Conservation (phyloP, 2,329 filamentous ascomycete species). For the Parastagonospora avenae region DNA sequence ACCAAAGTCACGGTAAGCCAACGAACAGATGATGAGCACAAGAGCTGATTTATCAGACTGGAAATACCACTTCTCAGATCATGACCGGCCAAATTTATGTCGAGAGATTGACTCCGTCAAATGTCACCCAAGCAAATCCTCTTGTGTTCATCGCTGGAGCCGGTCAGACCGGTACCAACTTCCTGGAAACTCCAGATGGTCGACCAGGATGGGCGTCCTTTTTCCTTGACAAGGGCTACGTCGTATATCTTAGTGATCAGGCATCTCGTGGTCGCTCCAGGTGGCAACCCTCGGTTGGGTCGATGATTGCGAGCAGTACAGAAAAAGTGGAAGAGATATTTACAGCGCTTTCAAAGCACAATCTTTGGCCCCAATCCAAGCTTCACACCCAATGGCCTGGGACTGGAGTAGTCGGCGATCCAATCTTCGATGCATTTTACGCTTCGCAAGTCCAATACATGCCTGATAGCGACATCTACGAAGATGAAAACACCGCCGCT, state of each 20-base stretch:
- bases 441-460: constrained; percentile 50
- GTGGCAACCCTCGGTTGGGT: constrained; percentile 45
- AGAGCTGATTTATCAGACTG: constrained; percentile 1
- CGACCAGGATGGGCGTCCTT: constrained; percentile 55
- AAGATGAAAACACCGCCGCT: constrained; percentile 44
- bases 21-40: background rate
- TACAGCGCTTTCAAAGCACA: constrained; percentile 43
- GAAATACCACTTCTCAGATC: constrained; percentile 10
- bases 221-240: constrained; percentile 55
- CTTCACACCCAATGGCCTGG: constrained; percentile 54
- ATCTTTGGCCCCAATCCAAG: constrained; percentile 50
- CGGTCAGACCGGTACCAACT: constrained; percentile 39
- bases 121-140: constrained; percentile 13
- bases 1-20: constrained; percentile 16
- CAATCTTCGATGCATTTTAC: constrained; percentile 57
- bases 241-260: constrained; percentile 56
- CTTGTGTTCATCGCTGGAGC: constrained; percentile 38
- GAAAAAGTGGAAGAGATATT: constrained; percentile 31
- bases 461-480: constrained; percentile 29
- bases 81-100: constrained; percentile 26
- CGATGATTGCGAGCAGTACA: constrained; percentile 15
- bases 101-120: constrained; percentile 29
- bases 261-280: constrained; percentile 54
- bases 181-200: constrained; percentile 56
- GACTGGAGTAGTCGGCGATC: constrained; percentile 49